Conservation (phyloP, 2,329 filamentous ascomycete genomes). For the Neoscytalidium dimidiatum region DNA sequence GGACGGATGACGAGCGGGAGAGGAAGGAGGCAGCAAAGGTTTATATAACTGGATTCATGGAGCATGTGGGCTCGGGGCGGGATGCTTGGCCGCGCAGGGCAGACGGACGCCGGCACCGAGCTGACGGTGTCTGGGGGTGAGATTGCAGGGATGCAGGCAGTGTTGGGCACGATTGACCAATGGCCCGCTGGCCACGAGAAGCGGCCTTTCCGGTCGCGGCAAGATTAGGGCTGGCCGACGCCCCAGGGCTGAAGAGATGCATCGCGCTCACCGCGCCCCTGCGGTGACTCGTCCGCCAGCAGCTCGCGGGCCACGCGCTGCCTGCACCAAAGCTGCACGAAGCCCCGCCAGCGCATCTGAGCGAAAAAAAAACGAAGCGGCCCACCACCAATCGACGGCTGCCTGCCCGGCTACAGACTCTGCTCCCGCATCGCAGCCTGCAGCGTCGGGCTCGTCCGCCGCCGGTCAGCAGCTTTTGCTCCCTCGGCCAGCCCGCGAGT, state of each 20-base stretch:
- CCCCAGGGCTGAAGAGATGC: background rate
- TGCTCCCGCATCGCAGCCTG: background rate
- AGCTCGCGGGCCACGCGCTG: conserved; percentile 5
- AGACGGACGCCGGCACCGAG: background rate
- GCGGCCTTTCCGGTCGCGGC: background rate
- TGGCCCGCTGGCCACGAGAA: too few species aligned
- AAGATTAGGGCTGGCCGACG: background rate
- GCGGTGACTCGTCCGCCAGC: background rate
- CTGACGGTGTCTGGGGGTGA: conserved; percentile 9
- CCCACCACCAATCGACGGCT: conserved; percentile 10
- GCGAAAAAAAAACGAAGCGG: background rate
- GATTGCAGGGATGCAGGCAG: background rate
- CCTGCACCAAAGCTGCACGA: background rate
- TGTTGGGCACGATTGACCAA: background rate
- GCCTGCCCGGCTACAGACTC: background rate
- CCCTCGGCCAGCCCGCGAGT: background rate
- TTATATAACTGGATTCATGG: background rate
- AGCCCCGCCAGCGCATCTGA: conserved; percentile 8
- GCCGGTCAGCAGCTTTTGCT: conserved; percentile 4
- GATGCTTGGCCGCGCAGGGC: conserved; percentile 10
- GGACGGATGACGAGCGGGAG: background rate
- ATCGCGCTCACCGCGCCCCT: background rate
- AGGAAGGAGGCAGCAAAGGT: background rate
- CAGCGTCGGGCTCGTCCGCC: background rate
- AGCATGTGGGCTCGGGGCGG: background rate